These are phyloP conservation scores for Metrosideros polymorpha DNA, from an alignment of 441 rosid species.

Conservation along the genomic window DNA sequence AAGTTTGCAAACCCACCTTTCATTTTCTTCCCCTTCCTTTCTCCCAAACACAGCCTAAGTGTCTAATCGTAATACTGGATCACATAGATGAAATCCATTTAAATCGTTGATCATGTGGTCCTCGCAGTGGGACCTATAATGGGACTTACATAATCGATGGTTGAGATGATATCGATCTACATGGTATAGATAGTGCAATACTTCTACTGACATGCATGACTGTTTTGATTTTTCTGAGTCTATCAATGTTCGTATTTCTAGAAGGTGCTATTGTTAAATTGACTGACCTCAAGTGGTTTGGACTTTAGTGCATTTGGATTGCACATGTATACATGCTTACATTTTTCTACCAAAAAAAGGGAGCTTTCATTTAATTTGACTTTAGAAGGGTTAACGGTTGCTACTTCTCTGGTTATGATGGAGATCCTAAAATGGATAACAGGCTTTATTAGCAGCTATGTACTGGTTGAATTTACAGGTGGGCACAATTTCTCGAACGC, in stretches of 20 bases:
- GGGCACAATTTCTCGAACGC: slow-evolving; percentile 35
- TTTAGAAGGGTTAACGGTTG: slow-evolving; percentile 5
- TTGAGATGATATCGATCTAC: not conserved
- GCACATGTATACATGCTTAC: too few species aligned
- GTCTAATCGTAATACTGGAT: not conserved
- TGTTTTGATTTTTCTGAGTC: not conserved
- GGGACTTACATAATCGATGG: not conserved
- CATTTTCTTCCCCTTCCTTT: not conserved
- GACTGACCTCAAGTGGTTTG: not conserved
- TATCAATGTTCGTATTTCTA: not conserved
- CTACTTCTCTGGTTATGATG: slow-evolving; percentile 42
- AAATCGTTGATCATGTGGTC: not conserved
- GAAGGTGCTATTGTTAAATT: not conserved
- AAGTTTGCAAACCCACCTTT: not conserved
- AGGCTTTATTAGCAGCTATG: slow-evolving; percentile 91
- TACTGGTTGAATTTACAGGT: slow-evolving; percentile 99
- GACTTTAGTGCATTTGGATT: too few species aligned
- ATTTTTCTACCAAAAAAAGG: not conserved
- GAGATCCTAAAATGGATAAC: slow-evolving; percentile 73
- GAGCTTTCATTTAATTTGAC: not conserved
- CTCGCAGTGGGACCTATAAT: too few species aligned
- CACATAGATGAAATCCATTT: not conserved
- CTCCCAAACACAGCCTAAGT: not conserved
- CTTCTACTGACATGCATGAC: not conserved
- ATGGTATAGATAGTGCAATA: not conserved